Percentiles rank a stretch among this genome's conserved stretches.
Evolutionary conservation across 1,284 basidiomycete species (phyloP).

Genomic region (Cutaneotrichosporon spelunceum): DNA sequence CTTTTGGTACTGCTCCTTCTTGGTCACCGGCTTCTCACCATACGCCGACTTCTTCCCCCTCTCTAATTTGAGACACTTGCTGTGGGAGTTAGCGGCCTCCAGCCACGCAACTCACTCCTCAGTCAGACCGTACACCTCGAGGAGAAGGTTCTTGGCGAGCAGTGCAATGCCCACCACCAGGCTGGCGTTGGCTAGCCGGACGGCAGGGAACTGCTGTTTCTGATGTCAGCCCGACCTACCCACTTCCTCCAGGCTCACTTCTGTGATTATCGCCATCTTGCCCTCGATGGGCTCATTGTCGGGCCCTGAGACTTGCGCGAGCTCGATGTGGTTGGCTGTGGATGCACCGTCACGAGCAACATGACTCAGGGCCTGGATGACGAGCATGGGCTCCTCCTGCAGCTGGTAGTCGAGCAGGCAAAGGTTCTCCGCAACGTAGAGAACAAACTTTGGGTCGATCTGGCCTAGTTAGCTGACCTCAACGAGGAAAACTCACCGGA

Average conservation of each 20-base stretch:
- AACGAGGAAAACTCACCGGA: conserved; percentile 50
- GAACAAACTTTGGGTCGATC: conserved; percentile 75
- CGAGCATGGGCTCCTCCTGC: conserved; percentile 82
- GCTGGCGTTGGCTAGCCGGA: conserved; percentile 54
- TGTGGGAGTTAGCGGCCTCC: conserved; percentile 42
- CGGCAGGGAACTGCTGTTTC: conserved; percentile 30
- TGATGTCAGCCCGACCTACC: conserved; percentile 6
- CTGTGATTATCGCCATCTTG: conserved; percentile 29
- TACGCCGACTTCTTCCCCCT: conserved; percentile 82
- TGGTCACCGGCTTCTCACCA: conserved; percentile 73
- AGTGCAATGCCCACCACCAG: conserved; percentile 75
- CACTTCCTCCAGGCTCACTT: conserved; percentile 11
- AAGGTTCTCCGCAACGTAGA: conserved; percentile 93
- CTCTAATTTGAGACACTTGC: conserved; percentile 64
- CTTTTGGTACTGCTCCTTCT: conserved; percentile 33
- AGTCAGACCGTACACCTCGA: conserved; percentile 72
- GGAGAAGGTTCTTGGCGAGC: conserved; percentile 77
- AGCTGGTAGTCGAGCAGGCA: conserved; percentile 89
- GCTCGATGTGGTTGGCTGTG: conserved; percentile 56
- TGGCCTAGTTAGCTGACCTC: conserved; percentile 45
- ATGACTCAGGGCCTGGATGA: conserved; percentile 75
- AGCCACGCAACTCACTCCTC: conserved; percentile 63
- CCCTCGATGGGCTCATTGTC: conserved; percentile 25
- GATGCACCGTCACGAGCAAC: conserved; percentile 82
- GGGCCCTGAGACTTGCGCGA: conserved; percentile 42